Evolutionary conservation across 257 asterid genomes (phyloP).

Genomic region (Fraxinus excelsior): DNA sequence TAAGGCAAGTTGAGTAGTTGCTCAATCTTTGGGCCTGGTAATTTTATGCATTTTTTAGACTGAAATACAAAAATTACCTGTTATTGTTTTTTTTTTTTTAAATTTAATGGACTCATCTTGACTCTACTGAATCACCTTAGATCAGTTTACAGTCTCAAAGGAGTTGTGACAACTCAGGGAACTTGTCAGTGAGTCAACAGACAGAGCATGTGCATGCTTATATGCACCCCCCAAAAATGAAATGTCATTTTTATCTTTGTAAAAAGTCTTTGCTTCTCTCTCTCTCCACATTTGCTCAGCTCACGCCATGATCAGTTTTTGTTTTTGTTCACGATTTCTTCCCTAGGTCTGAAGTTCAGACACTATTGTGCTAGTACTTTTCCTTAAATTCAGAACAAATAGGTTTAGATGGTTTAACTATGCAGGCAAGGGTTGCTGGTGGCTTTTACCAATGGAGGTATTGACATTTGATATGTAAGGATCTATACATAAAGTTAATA

Average conservation of each 20-base stretch:
- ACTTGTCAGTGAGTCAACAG: not conserved
- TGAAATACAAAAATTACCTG: not conserved
- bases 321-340: not conserved
- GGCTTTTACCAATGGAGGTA: conserved; percentile 36
- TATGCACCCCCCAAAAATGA: not conserved
- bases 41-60: not conserved
- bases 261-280: not conserved
- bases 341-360: not conserved
- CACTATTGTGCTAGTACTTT: conserved; percentile 1
- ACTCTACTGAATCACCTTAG: not conserved
- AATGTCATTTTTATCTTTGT: not conserved
- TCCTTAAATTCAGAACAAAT: conserved; percentile 30
- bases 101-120: not conserved
- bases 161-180: not conserved
- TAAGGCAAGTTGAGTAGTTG: not conserved
- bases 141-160: not conserved
- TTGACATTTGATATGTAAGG: conserved; percentile 44
- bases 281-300: not conserved
- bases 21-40: conserved; percentile 12
- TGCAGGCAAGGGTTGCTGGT: conserved; percentile 52
- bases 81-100: not conserved
- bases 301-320: conserved; percentile 12
- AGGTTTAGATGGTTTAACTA: conserved; percentile 45
- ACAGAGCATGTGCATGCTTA: not conserved
- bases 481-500: conserved; percentile 31